These are phyloP conservation scores for Przewalskia tangutica DNA, from an alignment of 257 asterid genomes.

Conservation along the genomic window DNA sequence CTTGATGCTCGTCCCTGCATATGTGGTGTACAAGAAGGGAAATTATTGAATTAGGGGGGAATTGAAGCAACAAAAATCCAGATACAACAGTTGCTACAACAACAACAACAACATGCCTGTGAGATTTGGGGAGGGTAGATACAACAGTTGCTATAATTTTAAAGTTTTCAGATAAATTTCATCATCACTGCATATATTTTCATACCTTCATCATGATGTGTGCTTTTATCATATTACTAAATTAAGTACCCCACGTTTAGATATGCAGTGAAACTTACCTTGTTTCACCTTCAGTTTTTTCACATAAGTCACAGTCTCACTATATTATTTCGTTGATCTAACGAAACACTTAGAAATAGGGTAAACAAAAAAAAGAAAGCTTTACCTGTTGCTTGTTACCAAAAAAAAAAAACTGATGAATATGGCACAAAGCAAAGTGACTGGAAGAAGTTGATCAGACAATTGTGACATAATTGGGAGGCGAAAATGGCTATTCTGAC, in stretches of 20 bases:
- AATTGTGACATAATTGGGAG: not conserved
- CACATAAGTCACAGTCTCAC: not conserved
- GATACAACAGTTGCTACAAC: not conserved
- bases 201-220: not conserved
- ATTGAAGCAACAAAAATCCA: not conserved
- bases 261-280: not conserved
- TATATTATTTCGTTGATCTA: not conserved
- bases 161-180: not conserved
- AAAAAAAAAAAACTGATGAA: not conserved
- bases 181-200: not conserved
- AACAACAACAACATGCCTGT: no score
- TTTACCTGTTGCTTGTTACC: not conserved
- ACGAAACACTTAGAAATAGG: not conserved
- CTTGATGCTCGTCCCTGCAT: conserved; percentile 71
- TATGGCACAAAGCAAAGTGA: not conserved
- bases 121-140: no score
- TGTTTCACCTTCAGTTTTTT: not conserved
- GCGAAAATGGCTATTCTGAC: not conserved
- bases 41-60: not conserved
- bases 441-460: not conserved
- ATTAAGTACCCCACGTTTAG: not conserved
- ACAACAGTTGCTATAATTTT: not conserved
- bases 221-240: not conserved
- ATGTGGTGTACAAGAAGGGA: conserved; percentile 1
- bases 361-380: not conserved